These are phyloP conservation scores for Trichoderma sp. DNA, from an alignment of 2,329 filamentous ascomycete species.

Conservation along the genomic window DNA sequence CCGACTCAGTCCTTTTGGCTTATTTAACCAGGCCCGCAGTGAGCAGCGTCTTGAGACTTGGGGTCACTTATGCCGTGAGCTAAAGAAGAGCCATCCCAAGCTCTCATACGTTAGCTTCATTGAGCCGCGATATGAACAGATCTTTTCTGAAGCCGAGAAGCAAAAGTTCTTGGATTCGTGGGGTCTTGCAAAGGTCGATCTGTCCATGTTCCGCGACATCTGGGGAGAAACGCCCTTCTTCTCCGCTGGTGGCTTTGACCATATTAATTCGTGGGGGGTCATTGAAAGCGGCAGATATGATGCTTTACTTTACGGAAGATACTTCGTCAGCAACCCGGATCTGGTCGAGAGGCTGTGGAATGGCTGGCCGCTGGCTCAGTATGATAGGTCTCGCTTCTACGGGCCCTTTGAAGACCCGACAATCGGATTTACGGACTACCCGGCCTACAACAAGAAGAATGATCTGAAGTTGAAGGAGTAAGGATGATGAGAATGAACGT, in stretches of 20 bases:
- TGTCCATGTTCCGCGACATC: constrained; percentile 54
- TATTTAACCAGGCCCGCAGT: constrained; percentile 56
- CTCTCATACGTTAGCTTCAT: constrained; percentile 61
- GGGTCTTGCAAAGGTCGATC: constrained; percentile 50
- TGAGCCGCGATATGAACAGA: constrained; percentile 59
- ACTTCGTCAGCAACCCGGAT: constrained; percentile 56
- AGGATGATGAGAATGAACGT: background rate
- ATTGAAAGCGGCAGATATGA: constrained; percentile 50
- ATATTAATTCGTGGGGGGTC: constrained; percentile 54
- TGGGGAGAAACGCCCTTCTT: constrained; percentile 59
- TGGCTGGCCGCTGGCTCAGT: constrained; percentile 45
- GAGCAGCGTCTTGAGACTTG: constrained; percentile 58
- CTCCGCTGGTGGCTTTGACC: constrained; percentile 58
- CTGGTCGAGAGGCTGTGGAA: constrained; percentile 49
- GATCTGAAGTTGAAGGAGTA: background rate
- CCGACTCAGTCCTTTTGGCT: constrained; percentile 52
- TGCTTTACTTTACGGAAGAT: constrained; percentile 51
- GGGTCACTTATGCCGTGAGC: constrained; percentile 51
- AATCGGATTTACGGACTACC: constrained; percentile 45
- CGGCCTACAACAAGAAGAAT: constrained; percentile 20
- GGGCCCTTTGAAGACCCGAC: constrained; percentile 42
- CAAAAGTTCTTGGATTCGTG: constrained; percentile 53
- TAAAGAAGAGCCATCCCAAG: constrained; percentile 49
- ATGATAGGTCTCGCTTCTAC: constrained; percentile 52
- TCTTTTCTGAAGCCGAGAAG: constrained; percentile 54